These are phyloP conservation scores for Phanerochaete sordida DNA, from an alignment of 768 basidiomycete species.

Conservation along the genomic window DNA sequence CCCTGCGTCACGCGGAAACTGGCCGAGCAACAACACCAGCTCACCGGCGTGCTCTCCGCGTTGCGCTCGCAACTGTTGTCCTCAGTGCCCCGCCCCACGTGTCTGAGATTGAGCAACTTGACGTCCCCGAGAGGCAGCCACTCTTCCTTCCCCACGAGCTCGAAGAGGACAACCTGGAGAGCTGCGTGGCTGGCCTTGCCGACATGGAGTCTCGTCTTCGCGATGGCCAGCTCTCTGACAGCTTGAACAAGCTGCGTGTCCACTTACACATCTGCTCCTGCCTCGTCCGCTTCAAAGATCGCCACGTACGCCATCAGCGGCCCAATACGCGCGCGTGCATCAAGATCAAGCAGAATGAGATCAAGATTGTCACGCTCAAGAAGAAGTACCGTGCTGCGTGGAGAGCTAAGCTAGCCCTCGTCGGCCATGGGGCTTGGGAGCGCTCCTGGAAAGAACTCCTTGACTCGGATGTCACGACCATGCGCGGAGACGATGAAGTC, in stretches of 20 bases:
- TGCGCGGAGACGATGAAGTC: too few species aligned
- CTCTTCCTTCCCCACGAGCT: conserved; percentile 8
- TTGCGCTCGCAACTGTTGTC: too few species aligned
- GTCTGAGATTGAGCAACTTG: not conserved
- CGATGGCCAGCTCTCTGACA: conserved; percentile 12
- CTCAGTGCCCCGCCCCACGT: too few species aligned
- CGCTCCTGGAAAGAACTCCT: not conserved
- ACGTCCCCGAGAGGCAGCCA: not conserved
- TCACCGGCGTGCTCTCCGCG: too few species aligned
- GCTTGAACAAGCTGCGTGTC: conserved; percentile 12
- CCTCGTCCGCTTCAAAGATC: conserved; percentile 9
- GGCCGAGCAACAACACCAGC: not conserved
- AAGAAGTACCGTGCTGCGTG: conserved; percentile 5
- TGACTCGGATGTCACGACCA: too few species aligned
- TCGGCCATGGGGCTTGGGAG: not conserved
- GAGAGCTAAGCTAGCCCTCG: not conserved
- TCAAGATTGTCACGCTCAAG: not conserved
- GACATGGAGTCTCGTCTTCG: conserved; percentile 13
- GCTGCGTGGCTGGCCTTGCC: too few species aligned
- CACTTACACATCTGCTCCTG: conserved; percentile 15
- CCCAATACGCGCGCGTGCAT: conserved; percentile 10
- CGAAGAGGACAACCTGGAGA: too few species aligned
- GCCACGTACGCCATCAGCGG: conserved; percentile 13
- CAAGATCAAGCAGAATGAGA: not conserved
- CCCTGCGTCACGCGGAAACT: not conserved